Evolutionary conservation across 148 eudicot genomes (phyloP).

Genomic region (Suaeda aralocaspica): DNA sequence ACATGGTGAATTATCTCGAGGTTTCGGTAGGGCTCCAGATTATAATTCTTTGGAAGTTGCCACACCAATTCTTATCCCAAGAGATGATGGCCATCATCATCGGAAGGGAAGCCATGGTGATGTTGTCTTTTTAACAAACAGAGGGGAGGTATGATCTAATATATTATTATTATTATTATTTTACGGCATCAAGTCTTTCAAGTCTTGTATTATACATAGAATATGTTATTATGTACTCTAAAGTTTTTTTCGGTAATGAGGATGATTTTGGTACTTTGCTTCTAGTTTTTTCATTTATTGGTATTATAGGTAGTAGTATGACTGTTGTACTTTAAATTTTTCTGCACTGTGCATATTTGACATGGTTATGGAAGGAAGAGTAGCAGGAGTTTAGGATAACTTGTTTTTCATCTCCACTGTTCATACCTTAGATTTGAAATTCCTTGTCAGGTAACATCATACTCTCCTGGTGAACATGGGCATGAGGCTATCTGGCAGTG

Average conservation of each 20-base stretch:
- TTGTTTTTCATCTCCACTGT: neutral
- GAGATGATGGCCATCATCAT: slow-evolving; percentile 78
- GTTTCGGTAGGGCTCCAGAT: slow-evolving; percentile 59
- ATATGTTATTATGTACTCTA: neutral
- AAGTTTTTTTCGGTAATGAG: too few species aligned
- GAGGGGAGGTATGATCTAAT: slow-evolving; percentile 76
- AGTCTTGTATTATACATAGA: neutral
- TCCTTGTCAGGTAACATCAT: slow-evolving; percentile 71
- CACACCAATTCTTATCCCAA: slow-evolving; percentile 83
- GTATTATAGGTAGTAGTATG: too few species aligned
- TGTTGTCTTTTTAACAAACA: slow-evolving; percentile 79
- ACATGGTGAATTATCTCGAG: slow-evolving; percentile 78
- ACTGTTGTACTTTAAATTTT: too few species aligned
- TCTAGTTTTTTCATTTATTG: too few species aligned
- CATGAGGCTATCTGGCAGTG: slow-evolving; percentile 95
- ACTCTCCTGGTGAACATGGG: slow-evolving; percentile 80
- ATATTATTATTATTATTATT: neutral
- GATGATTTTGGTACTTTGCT: too few species aligned
- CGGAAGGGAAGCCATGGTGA: slow-evolving; percentile 93
- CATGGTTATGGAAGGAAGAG: neutral
- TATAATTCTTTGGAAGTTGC: slow-evolving; percentile 86
- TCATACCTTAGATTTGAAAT: neutral
- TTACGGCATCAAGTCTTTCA: neutral
- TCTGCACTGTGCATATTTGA: neutral
- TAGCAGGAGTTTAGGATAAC: neutral